Evolutionary conservation across 2,329 filamentous ascomycete species (phyloP).

Genomic region (Diaporthe ilicicola): DNA sequence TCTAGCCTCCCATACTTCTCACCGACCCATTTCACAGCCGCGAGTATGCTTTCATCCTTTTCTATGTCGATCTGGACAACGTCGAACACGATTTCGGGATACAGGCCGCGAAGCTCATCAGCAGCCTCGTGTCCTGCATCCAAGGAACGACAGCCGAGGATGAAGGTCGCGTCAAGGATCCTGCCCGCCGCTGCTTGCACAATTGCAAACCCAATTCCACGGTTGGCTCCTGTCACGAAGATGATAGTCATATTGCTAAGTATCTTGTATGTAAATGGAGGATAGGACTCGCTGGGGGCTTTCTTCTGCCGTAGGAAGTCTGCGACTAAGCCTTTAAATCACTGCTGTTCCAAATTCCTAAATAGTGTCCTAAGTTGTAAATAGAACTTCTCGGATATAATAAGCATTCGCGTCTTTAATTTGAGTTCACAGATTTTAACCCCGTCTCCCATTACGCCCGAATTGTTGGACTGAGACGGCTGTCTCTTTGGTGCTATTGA

Average conservation of each 20-base stretch:
- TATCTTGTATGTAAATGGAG: not conserved
- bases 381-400: not conserved
- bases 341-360: no score
- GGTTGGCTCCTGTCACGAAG: slow-evolving; percentile 46
- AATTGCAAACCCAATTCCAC: slow-evolving; percentile 45
- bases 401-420: not conserved
- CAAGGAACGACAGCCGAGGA: slow-evolving; percentile 41
- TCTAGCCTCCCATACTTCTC: slow-evolving; percentile 35
- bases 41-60: slow-evolving; percentile 31
- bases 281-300: not conserved
- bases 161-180: slow-evolving; percentile 38
- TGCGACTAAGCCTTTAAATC: not conserved
- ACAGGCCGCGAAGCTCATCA: slow-evolving; percentile 26
- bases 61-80: slow-evolving; percentile 34
- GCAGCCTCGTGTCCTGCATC: slow-evolving; percentile 41
- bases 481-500: not conserved
- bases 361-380: not conserved
- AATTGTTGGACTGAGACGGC: not conserved
- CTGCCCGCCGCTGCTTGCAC: slow-evolving; percentile 40
- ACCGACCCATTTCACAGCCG: slow-evolving; percentile 26
- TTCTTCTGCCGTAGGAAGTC: not conserved
- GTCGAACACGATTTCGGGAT: slow-evolving; percentile 19
- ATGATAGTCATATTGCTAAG: slow-evolving; percentile 21
- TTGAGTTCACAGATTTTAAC: not conserved
- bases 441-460: not conserved